Evolutionary conservation across 352 stramenopile genomes (phyloP).

Genomic region (Phytopythium oedochilum): DNA sequence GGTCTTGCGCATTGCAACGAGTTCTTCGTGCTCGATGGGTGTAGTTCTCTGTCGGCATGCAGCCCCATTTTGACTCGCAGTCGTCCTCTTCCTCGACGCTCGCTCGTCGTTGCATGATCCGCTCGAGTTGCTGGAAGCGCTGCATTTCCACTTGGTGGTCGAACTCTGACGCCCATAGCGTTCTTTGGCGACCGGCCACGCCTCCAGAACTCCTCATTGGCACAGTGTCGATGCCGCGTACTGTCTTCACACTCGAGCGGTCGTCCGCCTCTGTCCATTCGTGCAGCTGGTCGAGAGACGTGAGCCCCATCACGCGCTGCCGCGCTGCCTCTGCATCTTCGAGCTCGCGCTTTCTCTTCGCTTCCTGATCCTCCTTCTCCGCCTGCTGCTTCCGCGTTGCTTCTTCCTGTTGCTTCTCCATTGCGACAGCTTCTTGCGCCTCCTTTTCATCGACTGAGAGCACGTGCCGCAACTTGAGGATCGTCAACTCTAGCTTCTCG

Average conservation of each 20-base stretch:
- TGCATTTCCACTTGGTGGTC: slow-evolving; percentile 3
- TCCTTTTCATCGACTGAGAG: slow-evolving; percentile 49
- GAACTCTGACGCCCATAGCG: slow-evolving; percentile 1
- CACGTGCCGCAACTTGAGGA: slow-evolving; percentile 53
- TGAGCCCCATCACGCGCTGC: slow-evolving; percentile 46
- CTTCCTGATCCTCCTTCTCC: slow-evolving; percentile 16
- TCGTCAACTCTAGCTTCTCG: slow-evolving; percentile 61
- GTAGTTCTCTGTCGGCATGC: background rate
- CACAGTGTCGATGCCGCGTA: background rate
- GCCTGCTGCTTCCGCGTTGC: slow-evolving; percentile 7
- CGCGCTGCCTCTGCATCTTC: slow-evolving; percentile 31
- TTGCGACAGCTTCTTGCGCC: slow-evolving; percentile 21
- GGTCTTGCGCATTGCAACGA: background rate
- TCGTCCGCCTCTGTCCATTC: slow-evolving; percentile 29
- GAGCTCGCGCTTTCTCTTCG: slow-evolving; percentile 15
- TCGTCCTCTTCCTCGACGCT: background rate
- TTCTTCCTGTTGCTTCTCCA: slow-evolving; percentile 2
- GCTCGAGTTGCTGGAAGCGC: slow-evolving; percentile 1
- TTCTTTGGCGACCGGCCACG: no score
- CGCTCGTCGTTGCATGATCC: background rate
- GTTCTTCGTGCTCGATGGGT: background rate
- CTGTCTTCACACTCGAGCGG: background rate
- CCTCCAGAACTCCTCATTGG: no score
- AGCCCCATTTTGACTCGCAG: background rate
- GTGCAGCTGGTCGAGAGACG: slow-evolving; percentile 37